A percentile compares a stretch with the other conserved stretches of the same genome.
phyloP scores from a whole-genome alignment of 768 basidiomycete genomes.

The Mycena floridula region DNA sequence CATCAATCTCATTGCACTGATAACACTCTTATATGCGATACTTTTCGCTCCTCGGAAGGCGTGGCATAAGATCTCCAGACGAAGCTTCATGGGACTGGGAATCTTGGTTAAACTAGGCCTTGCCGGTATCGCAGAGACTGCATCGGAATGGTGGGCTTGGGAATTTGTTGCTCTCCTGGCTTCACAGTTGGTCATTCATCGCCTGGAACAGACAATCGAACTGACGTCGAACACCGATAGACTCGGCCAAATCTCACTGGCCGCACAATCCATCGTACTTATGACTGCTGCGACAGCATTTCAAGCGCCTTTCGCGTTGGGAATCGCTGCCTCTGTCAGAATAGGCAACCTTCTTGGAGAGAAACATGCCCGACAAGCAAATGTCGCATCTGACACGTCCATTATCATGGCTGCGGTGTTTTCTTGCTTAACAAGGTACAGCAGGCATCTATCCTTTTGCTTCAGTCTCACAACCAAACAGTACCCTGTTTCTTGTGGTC shows the following conservation, averaged over 20 bases:
- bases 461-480: slow-evolving; percentile 16
- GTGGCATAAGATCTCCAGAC: slow-evolving; percentile 69
- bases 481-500: slow-evolving; percentile 52
- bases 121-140: slow-evolving; percentile 81
- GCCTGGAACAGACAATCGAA: not conserved
- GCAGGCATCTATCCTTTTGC: not conserved
- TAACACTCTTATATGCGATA: slow-evolving; percentile 59
- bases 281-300: slow-evolving; percentile 71
- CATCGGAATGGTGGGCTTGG: slow-evolving; percentile 98
- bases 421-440: slow-evolving; percentile 61
- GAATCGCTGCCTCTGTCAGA: slow-evolving; percentile 54
- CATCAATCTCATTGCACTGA: slow-evolving; percentile 74
- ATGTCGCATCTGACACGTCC: slow-evolving; percentile 56
- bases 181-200: too few species aligned
- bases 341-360: slow-evolving; percentile 90
- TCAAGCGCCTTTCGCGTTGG: slow-evolving; percentile 79
- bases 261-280: slow-evolving; percentile 83
- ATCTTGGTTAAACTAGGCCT: slow-evolving; percentile 71
- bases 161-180: slow-evolving; percentile 67
- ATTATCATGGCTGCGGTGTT: slow-evolving; percentile 61
- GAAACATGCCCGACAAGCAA: slow-evolving; percentile 65
- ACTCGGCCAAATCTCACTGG: slow-evolving; percentile 74
- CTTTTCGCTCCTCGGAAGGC: slow-evolving; percentile 63
- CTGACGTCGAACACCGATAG: slow-evolving; percentile 43
- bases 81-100: slow-evolving; percentile 63